Conservation (phyloP, 495 filamentous ascomycete genomes). For the Neurospora hispaniola region DNA sequence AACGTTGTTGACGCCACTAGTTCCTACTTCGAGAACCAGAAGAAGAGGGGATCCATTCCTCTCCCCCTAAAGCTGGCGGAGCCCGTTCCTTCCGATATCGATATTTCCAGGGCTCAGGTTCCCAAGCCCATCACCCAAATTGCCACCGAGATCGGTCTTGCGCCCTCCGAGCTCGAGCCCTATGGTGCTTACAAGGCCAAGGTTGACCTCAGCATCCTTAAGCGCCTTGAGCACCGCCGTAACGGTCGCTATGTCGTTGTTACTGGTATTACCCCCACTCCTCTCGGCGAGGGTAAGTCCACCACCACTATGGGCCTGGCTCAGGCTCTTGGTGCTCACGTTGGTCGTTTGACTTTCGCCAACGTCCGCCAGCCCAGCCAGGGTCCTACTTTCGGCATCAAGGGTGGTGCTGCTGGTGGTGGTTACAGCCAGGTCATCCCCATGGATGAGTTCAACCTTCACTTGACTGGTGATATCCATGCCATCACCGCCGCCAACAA, state of each 20-base stretch:
- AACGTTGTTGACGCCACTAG: conserved; percentile 84
- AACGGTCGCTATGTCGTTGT: conserved; percentile 88
- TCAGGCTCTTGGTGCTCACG: conserved; percentile 85
- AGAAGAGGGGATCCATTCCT: conserved; percentile 62
- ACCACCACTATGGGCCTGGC: conserved; percentile 95
- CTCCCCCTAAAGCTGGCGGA: conserved; percentile 62
- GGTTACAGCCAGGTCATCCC: conserved; percentile 98
- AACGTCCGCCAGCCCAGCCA: conserved; percentile 96
- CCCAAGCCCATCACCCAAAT: conserved; percentile 81
- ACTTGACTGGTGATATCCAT: conserved; percentile 95
- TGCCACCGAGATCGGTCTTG: conserved; percentile 81
- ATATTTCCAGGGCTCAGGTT: conserved; percentile 75
- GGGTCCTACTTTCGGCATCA: conserved; percentile 97
- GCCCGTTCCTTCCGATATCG: conserved; percentile 90
- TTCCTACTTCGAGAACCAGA: conserved; percentile 70
- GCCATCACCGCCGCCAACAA: conserved; percentile 97
- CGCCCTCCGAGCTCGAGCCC: conserved; percentile 75
- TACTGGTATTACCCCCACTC: conserved; percentile 91
- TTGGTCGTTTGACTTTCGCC: conserved; percentile 80
- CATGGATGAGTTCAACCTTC: conserved; percentile 99
- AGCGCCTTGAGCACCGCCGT: conserved; percentile 73
- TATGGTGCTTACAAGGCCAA: conserved; percentile 95
- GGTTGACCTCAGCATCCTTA: conserved; percentile 69
- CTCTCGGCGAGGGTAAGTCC: conserved; percentile 96
- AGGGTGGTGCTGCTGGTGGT: conserved; percentile 92